Conservation (phyloP, 202 grass and related monocot species). For the Zizania palustris region DNA sequence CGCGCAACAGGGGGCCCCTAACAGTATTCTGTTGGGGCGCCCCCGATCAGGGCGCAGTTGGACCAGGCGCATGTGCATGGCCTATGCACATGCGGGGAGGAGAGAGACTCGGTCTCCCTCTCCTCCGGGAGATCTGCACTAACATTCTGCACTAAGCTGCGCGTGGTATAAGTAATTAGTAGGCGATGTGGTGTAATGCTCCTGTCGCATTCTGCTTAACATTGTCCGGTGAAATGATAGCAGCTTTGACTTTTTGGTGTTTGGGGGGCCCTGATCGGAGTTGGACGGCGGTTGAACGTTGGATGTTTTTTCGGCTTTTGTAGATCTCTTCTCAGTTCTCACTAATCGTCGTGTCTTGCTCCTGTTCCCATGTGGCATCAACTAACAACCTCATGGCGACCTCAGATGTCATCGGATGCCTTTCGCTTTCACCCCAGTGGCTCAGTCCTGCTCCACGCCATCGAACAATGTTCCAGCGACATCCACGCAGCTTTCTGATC, state of each 20-base stretch:
- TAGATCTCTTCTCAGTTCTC: conserved; percentile 10
- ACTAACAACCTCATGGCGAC: neutral
- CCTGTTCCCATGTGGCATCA: neutral
- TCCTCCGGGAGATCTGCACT: too few relatives aligned
- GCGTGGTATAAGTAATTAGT: neutral
- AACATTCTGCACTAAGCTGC: neutral
- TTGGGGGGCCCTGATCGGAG: neutral
- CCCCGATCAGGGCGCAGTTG: too few relatives aligned
- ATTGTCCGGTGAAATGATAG: conserved; percentile 16
- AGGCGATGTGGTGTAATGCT: conserved; percentile 2
- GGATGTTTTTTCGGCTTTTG: neutral
- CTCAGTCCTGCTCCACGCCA: neutral
- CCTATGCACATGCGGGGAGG: too few relatives aligned
- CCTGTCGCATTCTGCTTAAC: conserved; percentile 21
- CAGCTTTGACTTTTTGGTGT: conserved; percentile 20
- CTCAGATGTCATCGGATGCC: conserved; percentile 34
- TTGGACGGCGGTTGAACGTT: neutral
- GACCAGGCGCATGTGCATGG: too few relatives aligned
- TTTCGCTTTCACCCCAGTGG: neutral
- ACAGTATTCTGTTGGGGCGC: too few relatives aligned
- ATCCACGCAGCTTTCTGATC: conserved; percentile 15
- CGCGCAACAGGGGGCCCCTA: too few relatives aligned
- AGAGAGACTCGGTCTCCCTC: too few relatives aligned
- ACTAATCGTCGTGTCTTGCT: neutral
- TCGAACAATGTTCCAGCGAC: neutral